phyloP scores from a whole-genome alignment of 306 rosid genomes.

The Prunus padus region DNA sequence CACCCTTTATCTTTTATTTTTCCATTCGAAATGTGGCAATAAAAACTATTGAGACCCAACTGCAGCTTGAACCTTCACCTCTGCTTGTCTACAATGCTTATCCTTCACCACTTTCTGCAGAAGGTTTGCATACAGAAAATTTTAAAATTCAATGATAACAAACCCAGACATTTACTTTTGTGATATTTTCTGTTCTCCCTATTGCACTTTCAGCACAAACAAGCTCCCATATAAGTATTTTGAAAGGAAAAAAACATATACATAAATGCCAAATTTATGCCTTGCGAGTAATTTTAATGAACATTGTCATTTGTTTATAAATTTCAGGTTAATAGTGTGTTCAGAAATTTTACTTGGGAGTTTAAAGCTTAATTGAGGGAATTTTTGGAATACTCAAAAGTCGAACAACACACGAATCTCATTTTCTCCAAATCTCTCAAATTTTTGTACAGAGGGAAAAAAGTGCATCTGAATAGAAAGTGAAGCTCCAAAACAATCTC shows the following conservation, averaged over 20 bases:
- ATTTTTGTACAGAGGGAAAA: no score
- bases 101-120: conserved; percentile 74
- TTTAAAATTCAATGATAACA: neutral
- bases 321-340: neutral
- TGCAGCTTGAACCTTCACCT: conserved; percentile 67
- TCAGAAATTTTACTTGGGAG: neutral
- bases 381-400: neutral
- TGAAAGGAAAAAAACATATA: no score
- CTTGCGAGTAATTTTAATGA: neutral
- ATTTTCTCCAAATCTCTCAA: no score
- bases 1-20: neutral
- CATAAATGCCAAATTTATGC: neutral
- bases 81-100: conserved; percentile 41
- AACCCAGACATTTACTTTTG: no score
- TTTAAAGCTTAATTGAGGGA: neutral
- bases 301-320: neutral
- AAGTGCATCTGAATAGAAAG: no score
- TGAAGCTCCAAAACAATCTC: no score
- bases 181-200: neutral
- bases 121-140: conserved; percentile 15
- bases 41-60: conserved; percentile 39
- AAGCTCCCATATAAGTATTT: neutral
- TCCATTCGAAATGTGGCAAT: conserved; percentile 1
- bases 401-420: no score
- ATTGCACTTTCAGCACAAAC: neutral